Base-by-base conservation (phyloP, 306 rosid species). In the Adenanthera pavonina region DNA sequence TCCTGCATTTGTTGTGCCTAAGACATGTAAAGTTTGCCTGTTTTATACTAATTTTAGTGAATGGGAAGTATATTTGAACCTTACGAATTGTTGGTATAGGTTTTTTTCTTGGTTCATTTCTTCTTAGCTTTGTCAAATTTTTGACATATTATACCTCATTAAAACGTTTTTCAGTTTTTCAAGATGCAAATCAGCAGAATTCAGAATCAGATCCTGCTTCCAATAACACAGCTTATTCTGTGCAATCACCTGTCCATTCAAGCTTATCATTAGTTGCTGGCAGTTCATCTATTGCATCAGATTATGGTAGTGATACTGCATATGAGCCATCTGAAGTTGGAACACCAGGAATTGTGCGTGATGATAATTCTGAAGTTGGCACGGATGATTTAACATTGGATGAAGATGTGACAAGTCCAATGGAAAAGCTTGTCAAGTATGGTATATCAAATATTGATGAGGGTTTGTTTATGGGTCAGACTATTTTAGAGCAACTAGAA, bases 401-500 rank as follows among this genome's bases (percentile, higher is more conserved):
- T 86, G 99, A 96, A 81, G 98, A 92, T 80, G 79, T 91, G 82
- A 85, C 92, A 2, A 88, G 89, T 80, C 98, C 98, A 52, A 89
- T 96, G 25, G 99, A 96, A 85, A 96, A 88, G 82, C 92, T 96
- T 79, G 92, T 89, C 81, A 92, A 94, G 84, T 96, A 84, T 82
- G 92, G 97, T 78, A 85, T 94, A 89, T 84, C 98, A 72, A 94
- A 96, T 84, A 96, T 96, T 81, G 99, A 93, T 15, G 97, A 96
- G 85, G 99, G 99, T 33, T 87, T 96, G 25, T 92, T 93, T 86
- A 89, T 96, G 98, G 97, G 99, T 54, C 98, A 96, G 87, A 90
- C 99, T 34, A 94, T 96, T 85, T 88, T 96, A 78, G 99, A 94
- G 80, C 97, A 94, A 84, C 89, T 94, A 86, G 98, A 96, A 90